phyloP scores from a whole-genome alignment of 73 alveolate genomes.

The Tetrahymena malaccensis region DNA sequence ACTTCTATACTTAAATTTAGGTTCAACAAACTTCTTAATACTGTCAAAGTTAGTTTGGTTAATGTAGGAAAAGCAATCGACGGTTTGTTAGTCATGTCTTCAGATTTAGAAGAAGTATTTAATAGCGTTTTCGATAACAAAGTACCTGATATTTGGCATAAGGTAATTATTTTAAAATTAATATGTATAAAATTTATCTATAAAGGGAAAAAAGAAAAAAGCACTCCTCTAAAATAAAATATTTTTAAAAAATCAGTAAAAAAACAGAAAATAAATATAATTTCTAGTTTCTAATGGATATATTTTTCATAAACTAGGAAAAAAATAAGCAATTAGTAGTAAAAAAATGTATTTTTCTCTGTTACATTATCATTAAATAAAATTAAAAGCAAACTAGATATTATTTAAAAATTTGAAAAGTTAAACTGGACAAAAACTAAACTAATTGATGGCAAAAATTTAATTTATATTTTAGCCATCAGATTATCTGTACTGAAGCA shows the following conservation, averaged over 20 bases:
- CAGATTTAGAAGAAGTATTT: constrained; percentile 81
- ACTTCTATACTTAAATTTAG: constrained; percentile 11
- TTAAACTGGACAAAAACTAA: background rate
- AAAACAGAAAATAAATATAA: no score
- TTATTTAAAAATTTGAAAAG: background rate
- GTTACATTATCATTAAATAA: no score
- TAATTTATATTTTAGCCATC: background rate
- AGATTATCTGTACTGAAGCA: background rate
- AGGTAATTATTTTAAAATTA: constrained; percentile 10
- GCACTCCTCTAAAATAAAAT: no score
- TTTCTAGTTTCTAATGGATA: no score
- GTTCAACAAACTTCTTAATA: constrained; percentile 81
- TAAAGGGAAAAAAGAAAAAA: no score
- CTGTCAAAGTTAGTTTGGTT: constrained; percentile 69
- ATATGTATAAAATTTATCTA: background rate
- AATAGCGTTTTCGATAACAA: constrained; percentile 87
- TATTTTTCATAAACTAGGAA: no score
- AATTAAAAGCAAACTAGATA: no score
- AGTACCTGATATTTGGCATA: constrained; percentile 84
- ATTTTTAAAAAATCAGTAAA: no score
- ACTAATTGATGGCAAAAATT: background rate
- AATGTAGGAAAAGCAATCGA: constrained; percentile 92
- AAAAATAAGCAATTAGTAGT: no score
- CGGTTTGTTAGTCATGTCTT: constrained; percentile 93
- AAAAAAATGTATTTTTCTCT: no score